Evolutionary conservation across 495 filamentous ascomycete species (phyloP), one percentile per base, ranked within the genome.

Genomic region (Trypethelium eluteriae): DNA sequence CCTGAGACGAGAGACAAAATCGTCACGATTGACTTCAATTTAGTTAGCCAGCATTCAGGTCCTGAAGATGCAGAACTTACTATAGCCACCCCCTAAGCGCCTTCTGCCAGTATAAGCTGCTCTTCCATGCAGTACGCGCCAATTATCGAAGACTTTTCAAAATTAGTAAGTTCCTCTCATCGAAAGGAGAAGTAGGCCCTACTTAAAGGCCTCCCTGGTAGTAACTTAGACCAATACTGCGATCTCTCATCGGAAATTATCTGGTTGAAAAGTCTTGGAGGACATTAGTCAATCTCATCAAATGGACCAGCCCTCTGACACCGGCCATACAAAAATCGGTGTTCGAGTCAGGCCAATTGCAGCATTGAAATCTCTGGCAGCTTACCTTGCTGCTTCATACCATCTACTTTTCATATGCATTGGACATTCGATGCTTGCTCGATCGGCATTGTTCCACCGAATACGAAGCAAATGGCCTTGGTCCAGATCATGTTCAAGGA

Each of bases 391-490:
- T 2, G 92, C 93, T 41, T 78, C 74, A 74, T 96, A 97, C 89
- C 93, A 98, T 63, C 76, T 49, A 73, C 62, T 83, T 78, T 4
- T 61, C 62, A 79, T 78, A 83, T 64, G 81, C 70, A 64, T 66
- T 2, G 67, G 74, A 38, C 74, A 69, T 12, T 77, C 76, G 47
- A 91, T 78, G 6, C 82, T 81, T 2, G 88, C 89, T 38, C 93
- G 80, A 76, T 97, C 93, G 67, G 90, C 89, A 64, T 92, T 91
- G 72, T 98, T 98, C 93, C 93, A 98, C 63, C 93, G 82, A 4
- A 97, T 80, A 67, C 90, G 87, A 47, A 84, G 76, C 61, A 93
- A 71, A 38, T 74, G 68, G 0, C 73, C 72, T 44, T 73, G 71
- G 0, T 75, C 72, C 0, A 71, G 72, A 46, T 83, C 80, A 39